Evolutionary conservation across 2,329 filamentous ascomycete species (phyloP), one percentile per base, ranked within the genome.

Genomic region (Trichocomaceae sp.): DNA sequence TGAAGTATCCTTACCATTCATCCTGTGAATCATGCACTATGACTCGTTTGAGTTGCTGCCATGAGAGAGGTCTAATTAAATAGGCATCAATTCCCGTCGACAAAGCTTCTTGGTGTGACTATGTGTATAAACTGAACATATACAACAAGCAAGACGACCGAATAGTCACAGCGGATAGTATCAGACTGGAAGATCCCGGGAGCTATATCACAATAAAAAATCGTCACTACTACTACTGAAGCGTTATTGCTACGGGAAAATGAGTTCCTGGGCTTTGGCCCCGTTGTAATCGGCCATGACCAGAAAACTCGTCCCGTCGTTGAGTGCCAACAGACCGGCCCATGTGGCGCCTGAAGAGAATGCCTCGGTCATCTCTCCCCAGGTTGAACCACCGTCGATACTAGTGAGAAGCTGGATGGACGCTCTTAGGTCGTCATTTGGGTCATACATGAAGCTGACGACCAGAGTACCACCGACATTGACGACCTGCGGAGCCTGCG

Each of bases 401-500:
- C 49, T 51, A 13, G 49, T 45, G 10, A 51, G n/a, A 20, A 51
- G 9, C 9, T 41, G 29, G 39, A 12, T 33, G 13, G 37, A 17
- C 9, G 41, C 49, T n/a, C 45, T 3, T 8, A 29, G 26, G 19
- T 42, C 39, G 19, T 42, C 9, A 33, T 51, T 37, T 35, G 29
- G 23, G 19, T 51, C 49, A 23, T 41, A 44, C 39, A 44, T 41
- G 17, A 51, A 51, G 49, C 49, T 51, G 26, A 23, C 49, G n/a
- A 51, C 49, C 26, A 51, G 49, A 45, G 49, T 51, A n/a, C 49
- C 49, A 6, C 49, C 49, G 10, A 51, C 49, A 19, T 51, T 51
- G 49, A 26, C 20, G 13, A 51, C 49, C 26, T 51, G 49, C 17
- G 49, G 49, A 33, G 49, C 49, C 31, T 51, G 49, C 6, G 49